Evolutionary conservation across 352 stramenopile species (phyloP), one percentile per base, ranked within the genome.

Genomic region (Phytophthora palmivora): DNA sequence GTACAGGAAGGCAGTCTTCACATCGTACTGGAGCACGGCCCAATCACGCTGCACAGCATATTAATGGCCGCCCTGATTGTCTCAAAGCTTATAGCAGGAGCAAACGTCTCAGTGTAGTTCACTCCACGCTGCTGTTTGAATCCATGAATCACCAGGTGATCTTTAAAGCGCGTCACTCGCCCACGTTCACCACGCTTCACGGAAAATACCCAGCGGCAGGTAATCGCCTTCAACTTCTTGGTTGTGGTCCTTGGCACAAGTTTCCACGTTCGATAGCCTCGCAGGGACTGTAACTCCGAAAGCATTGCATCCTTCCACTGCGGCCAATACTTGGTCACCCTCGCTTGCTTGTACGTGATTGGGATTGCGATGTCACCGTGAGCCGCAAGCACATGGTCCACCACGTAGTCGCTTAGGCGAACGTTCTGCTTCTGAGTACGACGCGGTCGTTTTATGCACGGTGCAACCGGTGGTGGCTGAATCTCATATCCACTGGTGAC

Each of bases 81-180:
- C 18, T 64, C 62, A 26, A 70, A 70, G 0, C 62, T 11, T 4
- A 67, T 59, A 3, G 69, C 51, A 15, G 58, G 64, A 21, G 64
- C 39, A 12, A 42, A 74, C 2, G 59, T 74, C 9, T 62, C 46
- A 0, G 4, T 37, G 52, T 69, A 69, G 46, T 60, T 54, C 10
- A 69, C 24, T 15, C 58, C 58, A 19, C 33, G 42, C 18, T 56
- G 7, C 32, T 68, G 64, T 22, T 64, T 62, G 28, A 60, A 67
- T 3, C 58, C 58, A 16, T 56, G 48, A 28, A 65, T 56, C 12
- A 63, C 51, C 14, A 68, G 45, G 36, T 56, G 38, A 12, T 55
- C 63, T 21, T 56, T 71, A 47, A 56, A 65, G 2, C 58, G 22
- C 16, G 33, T 56, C 6, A 54, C 16, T 11, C 43, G 28, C 12